Evolutionary conservation across 2,329 filamentous ascomycete genomes (phyloP), one percentile per base, ranked within the genome.

Genomic region (Aspergillus fructus): DNA sequence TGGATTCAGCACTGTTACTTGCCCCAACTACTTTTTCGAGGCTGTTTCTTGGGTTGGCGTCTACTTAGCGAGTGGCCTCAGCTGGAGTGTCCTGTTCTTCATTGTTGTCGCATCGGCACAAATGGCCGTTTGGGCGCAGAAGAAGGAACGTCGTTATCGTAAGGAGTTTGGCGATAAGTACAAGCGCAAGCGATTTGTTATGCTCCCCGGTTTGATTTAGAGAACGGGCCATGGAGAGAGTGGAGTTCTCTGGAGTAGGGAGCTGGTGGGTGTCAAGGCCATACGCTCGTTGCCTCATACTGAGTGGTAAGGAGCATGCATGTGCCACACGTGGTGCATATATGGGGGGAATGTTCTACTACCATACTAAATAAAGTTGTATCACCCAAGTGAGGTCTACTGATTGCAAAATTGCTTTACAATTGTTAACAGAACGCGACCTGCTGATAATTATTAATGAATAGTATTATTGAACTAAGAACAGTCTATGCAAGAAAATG

Each of bases 1-100:
- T 58, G 91, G 93, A 30, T 97, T 97, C 76, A 81, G 80, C 62
- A 77, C 90, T 37, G 93, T 99, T 52, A 99, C 94, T 12, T 96
- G 93, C 79, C 94, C 94, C 42, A 99, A 99, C 79, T 99, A 99
- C 80, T 85, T 96, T 80, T 97, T 96, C 66, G 94, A 99, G 73
- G 82, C 90, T 6, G 74, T 96, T 39, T 86, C 93, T 0, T 99
- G 94, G 94, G 66, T 90, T 30, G 93, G 92, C 24, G 82, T 97
- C 55, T 88, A 89, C 65, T 72, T 96, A 43, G 84, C 93, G 53
- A 92, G 87, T 66, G 88, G 90, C 68, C 61, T 79, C 59, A 93
- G 88, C 77, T 89, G 89, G 80, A 84, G 87, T 50, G 90, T 94
- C 0, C 79, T 86, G 15, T 65, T 96, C 19, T 97, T 97, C 76